Base-by-base conservation (phyloP, 805 yeast genomes). In the Kodamaea restingae region DNA sequence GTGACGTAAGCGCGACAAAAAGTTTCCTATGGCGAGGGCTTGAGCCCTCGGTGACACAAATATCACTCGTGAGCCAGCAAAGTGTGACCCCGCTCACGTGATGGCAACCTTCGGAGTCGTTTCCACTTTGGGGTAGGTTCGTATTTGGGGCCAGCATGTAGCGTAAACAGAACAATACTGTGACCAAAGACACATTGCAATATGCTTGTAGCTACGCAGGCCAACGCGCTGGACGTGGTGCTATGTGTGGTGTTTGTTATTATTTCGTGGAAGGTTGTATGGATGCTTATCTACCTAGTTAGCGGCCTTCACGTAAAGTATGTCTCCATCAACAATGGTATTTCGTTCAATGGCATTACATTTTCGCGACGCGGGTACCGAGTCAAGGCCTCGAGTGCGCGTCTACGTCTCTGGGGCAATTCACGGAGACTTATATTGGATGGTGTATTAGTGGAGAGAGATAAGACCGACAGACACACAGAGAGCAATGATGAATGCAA, bases 321-420 rank as follows among this genome's bases (percentile, higher is more conserved):
- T 12, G 31, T 68, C 4, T 42, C 64, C 12, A 52, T 67, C 27
- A 64, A 60, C 46, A 67, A 67, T 44, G 73, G 73, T 8, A 38
- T 68, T 2, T 61, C 52, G 61, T 49, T 66, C 45, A 63, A 65
- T 43, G 50, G 58, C 3, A 46, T 68, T 17, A 35, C 51, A 4
- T 37, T 60, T 38, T 37, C 37, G 8, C 40, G 48, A 15, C 42
- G 39, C 18, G 36, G 33, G 18, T n/a, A 39, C n/a, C 17, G 35
- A 12, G 11, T 67, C 1, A 18, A 39, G 3, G 33, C 61, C 4
- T 43, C 48, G 8, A 53, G 63, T 10, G 32, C 65, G 2, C 44
- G 68, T 15, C 46, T 67, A 22, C 47, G 65, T 27, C 51, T 66
- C 14, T 68, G 73, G 73, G 71, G 72, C 4, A 64, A 60, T 36